Evolutionary conservation across 2,329 filamentous ascomycete species (phyloP), one percentile per base, ranked within the genome.

Genomic region (Ilyonectria robusta): DNA sequence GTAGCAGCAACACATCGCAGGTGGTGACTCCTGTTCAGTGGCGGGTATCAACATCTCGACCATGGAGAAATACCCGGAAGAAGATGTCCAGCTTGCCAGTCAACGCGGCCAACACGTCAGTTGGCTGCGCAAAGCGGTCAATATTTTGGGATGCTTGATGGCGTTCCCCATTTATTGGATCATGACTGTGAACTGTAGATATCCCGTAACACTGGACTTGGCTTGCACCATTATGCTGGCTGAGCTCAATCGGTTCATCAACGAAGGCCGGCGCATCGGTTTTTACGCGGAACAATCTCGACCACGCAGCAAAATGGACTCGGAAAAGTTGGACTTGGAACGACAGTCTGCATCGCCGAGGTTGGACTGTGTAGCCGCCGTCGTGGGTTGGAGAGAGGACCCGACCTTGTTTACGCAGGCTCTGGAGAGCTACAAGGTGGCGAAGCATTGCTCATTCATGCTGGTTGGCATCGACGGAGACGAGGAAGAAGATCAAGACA

Each of bases 381-480:
- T 75, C 17, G 73, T 75, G 23, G 73, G 73, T 8, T 75, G 72
- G 71, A 66, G 73, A 11, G 73, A 75, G 19, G 72, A 75, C 29
- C 73, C 72, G 2, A 59, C 51, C 1, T 51, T 75, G n/a, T 75
- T 75, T 42, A 70, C 64, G 0, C 54, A 66, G 4, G 73, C 73
- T 6, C 31, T 75, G 29, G 67, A 75, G 61, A 75, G 73, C 33
- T 75, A 75, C 65, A 67, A 67, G 35, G 46, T 29, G 8, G 63
- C 72, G 1, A 66, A 37, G 46, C 60, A 67, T 1, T 71, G 69
- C 23, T 51, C 51, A 0, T 75, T 75, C 46, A 62, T 75, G 54
- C 47, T 75, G 4, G 66, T 75, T 15, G 73, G 73, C 6, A 73
- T 75, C 48, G 73, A 75, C 11, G 73, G 73, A 17, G 70, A 75